phyloP scores from a whole-genome alignment of 2,329 filamentous ascomycete genomes.

The Trichophyton mentagrophytes region DNA sequence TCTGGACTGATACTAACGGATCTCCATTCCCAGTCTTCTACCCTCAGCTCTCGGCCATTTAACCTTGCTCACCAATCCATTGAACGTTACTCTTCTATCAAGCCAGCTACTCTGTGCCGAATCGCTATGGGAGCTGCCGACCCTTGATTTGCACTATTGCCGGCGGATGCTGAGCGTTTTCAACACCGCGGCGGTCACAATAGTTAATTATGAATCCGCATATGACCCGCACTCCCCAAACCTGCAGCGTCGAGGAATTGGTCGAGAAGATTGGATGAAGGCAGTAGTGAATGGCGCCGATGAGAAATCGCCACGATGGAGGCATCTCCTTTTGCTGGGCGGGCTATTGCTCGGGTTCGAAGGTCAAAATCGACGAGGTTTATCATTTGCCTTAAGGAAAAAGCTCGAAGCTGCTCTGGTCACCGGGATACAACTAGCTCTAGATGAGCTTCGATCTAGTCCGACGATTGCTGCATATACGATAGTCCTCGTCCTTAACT shows the following conservation, averaged over 20 bases:
- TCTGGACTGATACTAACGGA: constrained; percentile 12
- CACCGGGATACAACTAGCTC: constrained; percentile 61
- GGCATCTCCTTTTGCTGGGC: constrained; percentile 67
- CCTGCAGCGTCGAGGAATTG: constrained; percentile 38
- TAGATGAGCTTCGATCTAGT: constrained; percentile 44
- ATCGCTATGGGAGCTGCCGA: constrained; percentile 45
- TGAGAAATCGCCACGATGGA: constrained; percentile 57
- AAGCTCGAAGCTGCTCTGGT: constrained; percentile 63
- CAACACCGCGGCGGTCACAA: constrained; percentile 45
- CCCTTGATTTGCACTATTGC: constrained; percentile 42
- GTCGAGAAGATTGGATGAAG: constrained; percentile 45
- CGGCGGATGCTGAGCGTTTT: constrained; percentile 49
- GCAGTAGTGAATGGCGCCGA: constrained; percentile 49
- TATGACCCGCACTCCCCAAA: constrained; percentile 25
- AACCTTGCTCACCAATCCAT: constrained; percentile 44
- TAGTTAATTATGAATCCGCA: constrained; percentile 36
- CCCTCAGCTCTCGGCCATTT: constrained; percentile 38
- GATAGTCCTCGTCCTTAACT: constrained; percentile 61
- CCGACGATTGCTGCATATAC: constrained; percentile 39
- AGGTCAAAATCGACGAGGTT: constrained; percentile 46
- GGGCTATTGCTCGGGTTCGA: constrained; percentile 70
- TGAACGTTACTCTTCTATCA: constrained; percentile 49
- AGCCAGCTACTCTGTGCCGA: constrained; percentile 47
- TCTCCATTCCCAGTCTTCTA: constrained; percentile 34
- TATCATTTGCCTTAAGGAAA: constrained; percentile 50